phyloP scores from a whole-genome alignment of 1,139 yeast species.

The Candida sp. region DNA sequence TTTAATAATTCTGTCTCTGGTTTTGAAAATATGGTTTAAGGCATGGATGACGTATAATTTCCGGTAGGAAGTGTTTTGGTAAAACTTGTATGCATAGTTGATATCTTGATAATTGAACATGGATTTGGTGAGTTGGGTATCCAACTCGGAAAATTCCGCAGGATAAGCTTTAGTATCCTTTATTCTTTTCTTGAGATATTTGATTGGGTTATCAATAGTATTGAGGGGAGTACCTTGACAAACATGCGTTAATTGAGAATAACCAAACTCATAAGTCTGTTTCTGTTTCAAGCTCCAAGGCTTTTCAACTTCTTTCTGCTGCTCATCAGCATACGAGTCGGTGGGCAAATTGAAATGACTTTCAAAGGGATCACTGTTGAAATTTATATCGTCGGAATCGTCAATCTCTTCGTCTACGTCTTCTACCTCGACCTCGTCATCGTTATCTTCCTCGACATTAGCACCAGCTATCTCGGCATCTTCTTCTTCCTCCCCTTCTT shows the following conservation, averaged over 20 bases:
- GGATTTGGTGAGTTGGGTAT: conserved; percentile 44
- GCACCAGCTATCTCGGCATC: conserved; percentile 28
- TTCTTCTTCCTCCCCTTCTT: conserved; percentile 16
- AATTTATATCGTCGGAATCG: conserved; percentile 21
- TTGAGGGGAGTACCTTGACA: conserved; percentile 25
- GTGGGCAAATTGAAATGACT: conserved; percentile 60
- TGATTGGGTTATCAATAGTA: conserved; percentile 6
- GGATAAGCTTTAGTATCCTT: conserved; percentile 18
- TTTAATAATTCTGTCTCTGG: conserved; percentile 77
- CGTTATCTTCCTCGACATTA: conserved; percentile 31
- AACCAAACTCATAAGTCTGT: conserved; percentile 13
- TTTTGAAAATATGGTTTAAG: conserved; percentile 79
- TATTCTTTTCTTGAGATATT: conserved; percentile 28
- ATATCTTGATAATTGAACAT: conserved; percentile 75
- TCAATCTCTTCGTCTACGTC: conserved; percentile 19
- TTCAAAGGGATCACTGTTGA: conserved; percentile 62
- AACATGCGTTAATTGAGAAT: conserved; percentile 21
- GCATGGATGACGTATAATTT: conserved; percentile 69
- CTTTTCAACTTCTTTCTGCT: conserved; percentile 16
- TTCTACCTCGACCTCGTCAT: conserved; percentile 26
- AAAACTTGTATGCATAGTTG: conserved; percentile 49
- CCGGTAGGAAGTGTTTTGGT: conserved; percentile 49
- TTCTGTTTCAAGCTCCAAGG: conserved; percentile 27
- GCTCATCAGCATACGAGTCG: conserved; percentile 41
- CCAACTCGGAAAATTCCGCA: conserved; percentile 16